Evolutionary conservation across 768 basidiomycete genomes (phyloP), one percentile per base, ranked within the genome.

Genomic region (Pisolithus marmoratus): DNA sequence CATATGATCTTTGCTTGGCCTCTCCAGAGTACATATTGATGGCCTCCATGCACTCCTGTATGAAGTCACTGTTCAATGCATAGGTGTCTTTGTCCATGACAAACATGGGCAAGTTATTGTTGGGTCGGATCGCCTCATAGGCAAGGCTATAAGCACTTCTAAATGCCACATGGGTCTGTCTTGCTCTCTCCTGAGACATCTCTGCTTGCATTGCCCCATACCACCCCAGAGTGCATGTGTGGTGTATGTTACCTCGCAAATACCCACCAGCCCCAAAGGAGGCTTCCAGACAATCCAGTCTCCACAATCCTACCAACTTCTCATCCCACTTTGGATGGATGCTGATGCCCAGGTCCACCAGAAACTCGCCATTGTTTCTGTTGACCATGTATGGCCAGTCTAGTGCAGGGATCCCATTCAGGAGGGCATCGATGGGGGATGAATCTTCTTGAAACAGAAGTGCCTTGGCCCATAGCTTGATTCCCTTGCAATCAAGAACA

Each of bases 181-280:
- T 34, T 0, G 22, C 51, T 36, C 38, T 19, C 5, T 58, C 49
- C 24, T 54, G 29, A 11, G 27, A 6, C 52, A 61, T 62, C 11
- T 57, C 47, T 4, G 59, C 60, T 31, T 62, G 57, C 2, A 62
- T 7, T 2, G 36, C 59, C 9, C 55, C 53, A 51, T 61, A 57
- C 1, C 38, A 15, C 3, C 29, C 11, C 1, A 60, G 52, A 5
- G 38, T 56, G 38, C 29, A 54, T 1, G 51, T 48, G 8, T 61
- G 51, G 19, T 60, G 57, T 29, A 29, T 14, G 5, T 24, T 41
- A 2, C 48, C 54, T 17, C 0, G 19, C 8, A 38, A 49, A 41
- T 52, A 57, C 0, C 56, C 56, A 2, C 20, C 45, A 4, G 47
- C 54, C 6, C 20, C 58, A 54, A 53, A 60, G 0, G 49, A 61